These are phyloP conservation scores for Trichoderma asperelloides DNA, from an alignment of 495 filamentous ascomycete genomes.

Conservation along the genomic window DNA sequence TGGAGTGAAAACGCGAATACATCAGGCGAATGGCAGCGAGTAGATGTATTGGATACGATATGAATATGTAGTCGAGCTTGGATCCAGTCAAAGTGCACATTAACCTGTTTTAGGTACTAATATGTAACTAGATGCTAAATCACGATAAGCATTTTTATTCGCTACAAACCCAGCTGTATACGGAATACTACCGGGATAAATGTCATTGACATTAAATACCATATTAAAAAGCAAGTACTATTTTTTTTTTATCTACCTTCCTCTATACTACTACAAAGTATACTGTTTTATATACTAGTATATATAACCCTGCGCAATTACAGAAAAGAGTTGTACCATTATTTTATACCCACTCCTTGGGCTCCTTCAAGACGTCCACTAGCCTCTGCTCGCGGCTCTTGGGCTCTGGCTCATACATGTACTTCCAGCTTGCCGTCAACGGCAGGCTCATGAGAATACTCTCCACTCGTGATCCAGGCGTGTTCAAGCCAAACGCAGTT, in stretches of 20 bases:
- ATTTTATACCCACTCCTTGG: constrained; percentile 69
- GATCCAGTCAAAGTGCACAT: background rate
- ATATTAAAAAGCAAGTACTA: too few species aligned
- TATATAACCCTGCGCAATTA: constrained; percentile 24
- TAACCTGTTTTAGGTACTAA: background rate
- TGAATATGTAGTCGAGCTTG: too few species aligned
- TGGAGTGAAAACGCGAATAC: background rate
- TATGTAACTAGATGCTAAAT: too few species aligned
- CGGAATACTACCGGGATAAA: too few species aligned
- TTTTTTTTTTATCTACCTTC: background rate
- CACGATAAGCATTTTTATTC: background rate
- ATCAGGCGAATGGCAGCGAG: background rate
- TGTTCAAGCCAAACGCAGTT: constrained; percentile 88
- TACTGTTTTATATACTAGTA: background rate
- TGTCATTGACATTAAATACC: too few species aligned
- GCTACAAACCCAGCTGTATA: too few species aligned
- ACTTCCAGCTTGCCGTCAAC: constrained; percentile 85
- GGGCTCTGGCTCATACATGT: constrained; percentile 80
- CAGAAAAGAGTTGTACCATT: background rate
- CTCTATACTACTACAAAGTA: background rate
- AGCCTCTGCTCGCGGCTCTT: constrained; percentile 66
- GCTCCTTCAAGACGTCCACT: constrained; percentile 74
- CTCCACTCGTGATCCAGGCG: constrained; percentile 84
- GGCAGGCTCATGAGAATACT: constrained; percentile 97
- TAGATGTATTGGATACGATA: background rate